phyloP scores from a whole-genome alignment of 202 grass and related monocot species.

The Miscanthus sacchariflorus region DNA sequence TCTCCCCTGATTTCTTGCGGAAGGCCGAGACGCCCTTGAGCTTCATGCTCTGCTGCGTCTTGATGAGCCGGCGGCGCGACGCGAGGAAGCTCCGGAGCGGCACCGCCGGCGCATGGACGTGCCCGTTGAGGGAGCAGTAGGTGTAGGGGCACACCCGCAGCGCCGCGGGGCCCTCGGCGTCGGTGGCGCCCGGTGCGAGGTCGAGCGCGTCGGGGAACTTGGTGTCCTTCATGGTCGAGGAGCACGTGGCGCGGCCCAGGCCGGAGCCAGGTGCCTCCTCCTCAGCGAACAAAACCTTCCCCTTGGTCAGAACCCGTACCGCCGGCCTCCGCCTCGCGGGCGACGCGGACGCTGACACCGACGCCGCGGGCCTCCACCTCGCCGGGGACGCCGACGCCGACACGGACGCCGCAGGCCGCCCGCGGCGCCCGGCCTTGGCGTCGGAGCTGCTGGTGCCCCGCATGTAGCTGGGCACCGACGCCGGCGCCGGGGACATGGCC shows the following conservation, averaged over 20 bases:
- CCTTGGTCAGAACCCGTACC: conserved; percentile 45
- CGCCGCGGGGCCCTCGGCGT: conserved; percentile 63
- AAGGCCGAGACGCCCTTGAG: conserved; percentile 80
- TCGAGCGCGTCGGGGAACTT: conserved; percentile 73
- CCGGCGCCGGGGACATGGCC: conserved; percentile 44
- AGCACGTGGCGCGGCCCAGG: conserved; percentile 75
- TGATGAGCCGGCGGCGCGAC: conserved; percentile 77
- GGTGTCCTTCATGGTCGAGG: conserved; percentile 75
- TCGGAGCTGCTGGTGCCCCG: conserved; percentile 82
- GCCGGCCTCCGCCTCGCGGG: conserved; percentile 12
- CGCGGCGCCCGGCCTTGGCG: conserved; percentile 55
- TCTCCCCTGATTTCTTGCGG: conserved; percentile 55
- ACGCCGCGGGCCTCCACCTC: not conserved
- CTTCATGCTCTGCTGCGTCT: conserved; percentile 95
- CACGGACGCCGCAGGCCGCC: conserved; percentile 12
- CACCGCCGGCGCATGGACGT: conserved; percentile 65
- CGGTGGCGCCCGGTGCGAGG: conserved; percentile 67
- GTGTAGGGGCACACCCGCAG: conserved; percentile 82
- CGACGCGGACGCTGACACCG: conserved; percentile 30
- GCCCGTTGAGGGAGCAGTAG: conserved; percentile 93
- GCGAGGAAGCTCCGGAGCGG: conserved; percentile 87
- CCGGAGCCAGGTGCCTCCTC: conserved; percentile 13
- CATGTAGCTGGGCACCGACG: conserved; percentile 88
- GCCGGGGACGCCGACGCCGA: conserved; percentile 27
- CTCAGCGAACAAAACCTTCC: conserved; percentile 55